Percentiles rank a stretch among this genome's conserved stretches.
Evolutionary conservation across 495 filamentous ascomycete genomes (phyloP).

Genomic region (Staphylotrichum longicolle): DNA sequence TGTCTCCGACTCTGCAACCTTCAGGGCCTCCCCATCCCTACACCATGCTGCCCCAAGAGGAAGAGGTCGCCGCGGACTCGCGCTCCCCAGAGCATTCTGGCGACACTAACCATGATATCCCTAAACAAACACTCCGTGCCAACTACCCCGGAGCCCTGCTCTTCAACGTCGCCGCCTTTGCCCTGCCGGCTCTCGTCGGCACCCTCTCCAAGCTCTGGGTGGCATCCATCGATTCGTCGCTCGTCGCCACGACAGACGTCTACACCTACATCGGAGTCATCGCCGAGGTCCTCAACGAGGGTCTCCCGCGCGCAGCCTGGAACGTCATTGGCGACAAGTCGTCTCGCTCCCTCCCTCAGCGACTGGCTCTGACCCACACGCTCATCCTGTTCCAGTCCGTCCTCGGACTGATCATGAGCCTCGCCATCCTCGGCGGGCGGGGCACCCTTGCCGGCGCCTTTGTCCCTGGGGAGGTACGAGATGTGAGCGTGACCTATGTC

Average conservation of each 20-base stretch:
- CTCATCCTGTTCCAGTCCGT: conserved; percentile 59
- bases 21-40: too few relatives aligned
- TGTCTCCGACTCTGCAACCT: too few relatives aligned
- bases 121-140: not conserved
- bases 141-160: conserved; percentile 56
- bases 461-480: conserved; percentile 58
- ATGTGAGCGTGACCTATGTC: conserved; percentile 60
- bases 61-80: too few relatives aligned
- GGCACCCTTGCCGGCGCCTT: conserved; percentile 57
- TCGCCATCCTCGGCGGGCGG: conserved; percentile 57
- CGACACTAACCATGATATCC: not conserved
- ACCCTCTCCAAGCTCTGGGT: conserved; percentile 76
- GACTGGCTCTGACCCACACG: conserved; percentile 61
- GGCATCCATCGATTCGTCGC: conserved; percentile 61
- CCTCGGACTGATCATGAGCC: conserved; percentile 58
- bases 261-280: conserved; percentile 60
- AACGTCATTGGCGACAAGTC: conserved; percentile 65
- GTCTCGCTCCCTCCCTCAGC: conserved; percentile 50
- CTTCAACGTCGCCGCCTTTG: conserved; percentile 63
- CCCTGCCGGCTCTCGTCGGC: conserved; percentile 65
- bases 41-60: too few relatives aligned
- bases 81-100: too few relatives aligned
- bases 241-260: conserved; percentile 66
- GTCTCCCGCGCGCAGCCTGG: conserved; percentile 67
- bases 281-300: conserved; percentile 70